Evolutionary conservation across 306 rosid genomes (phyloP).

Genomic region (Luffa aegyptiaca): DNA sequence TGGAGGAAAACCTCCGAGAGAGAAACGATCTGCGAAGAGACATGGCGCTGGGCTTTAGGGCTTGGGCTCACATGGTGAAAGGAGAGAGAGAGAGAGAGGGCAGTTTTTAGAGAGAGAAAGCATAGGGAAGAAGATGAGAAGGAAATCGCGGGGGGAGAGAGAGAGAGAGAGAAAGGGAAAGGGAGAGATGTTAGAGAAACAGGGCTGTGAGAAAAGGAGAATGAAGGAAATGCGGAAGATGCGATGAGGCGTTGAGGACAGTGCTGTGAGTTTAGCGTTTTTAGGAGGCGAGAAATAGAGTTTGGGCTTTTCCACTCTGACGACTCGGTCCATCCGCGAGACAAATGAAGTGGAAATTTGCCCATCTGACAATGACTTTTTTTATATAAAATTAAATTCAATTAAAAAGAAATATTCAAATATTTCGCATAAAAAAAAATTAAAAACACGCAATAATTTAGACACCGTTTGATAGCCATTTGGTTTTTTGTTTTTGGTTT

Average conservation of each 20-base stretch:
- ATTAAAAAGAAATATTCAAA: background rate
- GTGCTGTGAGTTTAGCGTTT: background rate
- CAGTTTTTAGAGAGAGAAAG: conserved; percentile 9
- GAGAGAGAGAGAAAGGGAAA: background rate
- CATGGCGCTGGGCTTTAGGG: conserved; percentile 27
- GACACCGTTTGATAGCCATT: no score
- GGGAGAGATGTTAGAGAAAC: conserved; percentile 12
- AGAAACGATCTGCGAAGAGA: conserved; percentile 50
- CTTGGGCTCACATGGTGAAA: conserved; percentile 5
- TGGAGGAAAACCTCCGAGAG: conserved; percentile 74
- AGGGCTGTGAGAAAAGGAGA: conserved; percentile 17
- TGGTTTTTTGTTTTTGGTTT: no score
- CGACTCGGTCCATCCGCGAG: background rate
- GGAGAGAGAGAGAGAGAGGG: background rate
- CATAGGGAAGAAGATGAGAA: background rate
- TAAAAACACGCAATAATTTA: no score
- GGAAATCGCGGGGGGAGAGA: background rate
- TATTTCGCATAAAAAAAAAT: background rate
- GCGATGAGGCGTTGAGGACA: conserved; percentile 1
- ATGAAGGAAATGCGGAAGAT: background rate
- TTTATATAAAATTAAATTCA: background rate
- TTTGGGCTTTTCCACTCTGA: background rate
- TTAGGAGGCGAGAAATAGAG: background rate
- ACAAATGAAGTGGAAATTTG: background rate
- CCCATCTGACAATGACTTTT: background rate